Conservation (phyloP, 306 rosid genomes). For the Erythrophleum fordii region DNA sequence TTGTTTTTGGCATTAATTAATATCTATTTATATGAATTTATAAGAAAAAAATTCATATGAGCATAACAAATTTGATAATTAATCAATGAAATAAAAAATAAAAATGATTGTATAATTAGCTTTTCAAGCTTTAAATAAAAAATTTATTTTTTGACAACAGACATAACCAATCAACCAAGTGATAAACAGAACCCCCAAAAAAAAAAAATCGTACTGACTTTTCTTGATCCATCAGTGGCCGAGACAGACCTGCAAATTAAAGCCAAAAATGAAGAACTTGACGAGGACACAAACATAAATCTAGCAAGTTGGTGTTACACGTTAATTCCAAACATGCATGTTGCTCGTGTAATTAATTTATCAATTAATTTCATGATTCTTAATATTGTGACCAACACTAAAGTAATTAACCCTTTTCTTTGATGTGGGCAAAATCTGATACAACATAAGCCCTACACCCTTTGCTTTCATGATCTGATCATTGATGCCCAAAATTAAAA, state of each 20-base stretch:
- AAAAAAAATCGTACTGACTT: neutral
- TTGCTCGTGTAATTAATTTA: constrained; percentile 1
- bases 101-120: too few species aligned
- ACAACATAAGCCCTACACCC: constrained; percentile 23
- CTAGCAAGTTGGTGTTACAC: neutral
- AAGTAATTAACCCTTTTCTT: neutral
- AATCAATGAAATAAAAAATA: neutral
- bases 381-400: neutral
- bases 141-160: too few species aligned
- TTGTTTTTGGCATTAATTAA: neutral
- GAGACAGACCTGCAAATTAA: neutral
- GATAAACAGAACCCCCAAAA: too few species aligned
- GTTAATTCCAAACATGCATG: neutral
- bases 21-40: neutral
- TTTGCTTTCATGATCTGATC: constrained; percentile 11
- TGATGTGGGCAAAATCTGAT: neutral
- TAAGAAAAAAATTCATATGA: neutral
- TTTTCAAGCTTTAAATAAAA: too few species aligned
- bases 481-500: constrained; percentile 23
- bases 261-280: neutral
- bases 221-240: neutral
- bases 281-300: neutral
- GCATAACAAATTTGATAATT: neutral
- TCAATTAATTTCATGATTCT: neutral
- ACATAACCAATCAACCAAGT: too few species aligned